A percentile compares a stretch with the other conserved stretches of the same genome.
phyloP scores from a whole-genome alignment of 169 alveolate genomes.

The Plasmodium adleri region DNA sequence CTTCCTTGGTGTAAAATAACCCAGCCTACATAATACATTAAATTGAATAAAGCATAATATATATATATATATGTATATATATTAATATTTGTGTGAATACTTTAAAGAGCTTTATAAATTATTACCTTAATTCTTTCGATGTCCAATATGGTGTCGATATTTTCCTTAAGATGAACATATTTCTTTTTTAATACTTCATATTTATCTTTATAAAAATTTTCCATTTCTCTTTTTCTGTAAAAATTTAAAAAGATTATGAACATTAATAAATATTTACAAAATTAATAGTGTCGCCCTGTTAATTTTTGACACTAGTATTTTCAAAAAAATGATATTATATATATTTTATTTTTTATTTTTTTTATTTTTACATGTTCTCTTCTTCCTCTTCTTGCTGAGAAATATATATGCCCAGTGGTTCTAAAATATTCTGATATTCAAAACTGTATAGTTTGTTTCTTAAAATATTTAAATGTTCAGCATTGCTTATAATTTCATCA shows the following conservation, averaged over 20 bases:
- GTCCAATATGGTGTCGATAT: conserved; percentile 30
- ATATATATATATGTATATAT: not conserved
- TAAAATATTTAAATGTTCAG: conserved; percentile 35
- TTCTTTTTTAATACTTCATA: conserved; percentile 31
- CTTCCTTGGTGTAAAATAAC: conserved; percentile 56
- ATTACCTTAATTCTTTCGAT: conserved; percentile 49
- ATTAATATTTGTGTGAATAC: not conserved
- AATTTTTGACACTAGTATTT: not conserved
- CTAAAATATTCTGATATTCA: conserved; percentile 18
- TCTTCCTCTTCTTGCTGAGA: conserved; percentile 6
- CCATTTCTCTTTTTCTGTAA: conserved; percentile 5
- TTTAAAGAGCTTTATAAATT: not conserved
- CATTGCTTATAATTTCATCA: conserved; percentile 23
- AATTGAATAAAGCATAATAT: not conserved
- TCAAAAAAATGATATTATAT: not conserved
- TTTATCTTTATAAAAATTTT: conserved; percentile 26
- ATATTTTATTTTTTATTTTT: not conserved
- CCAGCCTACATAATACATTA: conserved; percentile 33
- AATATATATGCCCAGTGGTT: conserved; percentile 32
- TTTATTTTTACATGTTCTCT: not conserved
- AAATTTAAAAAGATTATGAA: not conserved
- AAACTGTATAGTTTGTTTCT: conserved; percentile 23
- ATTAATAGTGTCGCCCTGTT: not conserved
- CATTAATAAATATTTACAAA: conserved; percentile 3
- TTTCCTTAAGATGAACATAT: conserved; percentile 52